Conservation (phyloP, 306 rosid genomes). For the Oxytropis ochrocephala region DNA sequence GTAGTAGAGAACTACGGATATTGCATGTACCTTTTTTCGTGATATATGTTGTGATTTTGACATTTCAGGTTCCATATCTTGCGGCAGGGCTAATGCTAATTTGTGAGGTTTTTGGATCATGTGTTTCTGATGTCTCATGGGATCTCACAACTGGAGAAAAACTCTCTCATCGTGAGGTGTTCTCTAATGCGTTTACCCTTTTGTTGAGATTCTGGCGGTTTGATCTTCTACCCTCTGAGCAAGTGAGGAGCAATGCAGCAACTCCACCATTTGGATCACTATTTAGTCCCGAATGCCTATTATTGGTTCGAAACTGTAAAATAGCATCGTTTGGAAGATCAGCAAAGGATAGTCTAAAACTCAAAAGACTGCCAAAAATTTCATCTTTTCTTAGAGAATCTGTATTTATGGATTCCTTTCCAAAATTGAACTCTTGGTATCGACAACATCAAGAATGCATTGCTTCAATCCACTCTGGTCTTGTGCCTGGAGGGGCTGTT, state of each 20-base stretch:
- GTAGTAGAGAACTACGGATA: not conserved
- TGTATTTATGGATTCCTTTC: conserved; percentile 68
- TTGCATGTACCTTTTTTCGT: conserved; percentile 13
- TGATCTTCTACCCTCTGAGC: conserved; percentile 65
- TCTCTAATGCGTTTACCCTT: conserved; percentile 82
- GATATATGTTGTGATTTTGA: conserved; percentile 22
- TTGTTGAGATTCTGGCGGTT: conserved; percentile 82
- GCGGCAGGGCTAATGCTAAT: conserved; percentile 72
- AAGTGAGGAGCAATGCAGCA: conserved; percentile 46
- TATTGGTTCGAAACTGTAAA: conserved; percentile 61
- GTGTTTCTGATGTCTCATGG: conserved; percentile 46
- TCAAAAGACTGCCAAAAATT: conserved; percentile 51
- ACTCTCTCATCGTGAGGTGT: conserved; percentile 68
- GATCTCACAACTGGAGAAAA: conserved; percentile 59
- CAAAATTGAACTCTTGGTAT: conserved; percentile 75
- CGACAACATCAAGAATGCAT: conserved; percentile 83
- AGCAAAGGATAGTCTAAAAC: conserved; percentile 42
- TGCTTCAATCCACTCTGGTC: conserved; percentile 64
- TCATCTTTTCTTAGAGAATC: conserved; percentile 41
- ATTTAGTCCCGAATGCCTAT: conserved; percentile 72
- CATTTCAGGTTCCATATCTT: conserved; percentile 76
- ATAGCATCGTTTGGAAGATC: conserved; percentile 53
- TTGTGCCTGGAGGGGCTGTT: conserved; percentile 62
- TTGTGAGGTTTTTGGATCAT: conserved; percentile 82
- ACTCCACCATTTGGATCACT: conserved; percentile 62